Percentiles rank a stretch among this genome's conserved stretches.
These are phyloP conservation scores for Orbilia blumenaviensis DNA, from an alignment of 2,329 filamentous ascomycete species.

Conservation along the genomic window DNA sequence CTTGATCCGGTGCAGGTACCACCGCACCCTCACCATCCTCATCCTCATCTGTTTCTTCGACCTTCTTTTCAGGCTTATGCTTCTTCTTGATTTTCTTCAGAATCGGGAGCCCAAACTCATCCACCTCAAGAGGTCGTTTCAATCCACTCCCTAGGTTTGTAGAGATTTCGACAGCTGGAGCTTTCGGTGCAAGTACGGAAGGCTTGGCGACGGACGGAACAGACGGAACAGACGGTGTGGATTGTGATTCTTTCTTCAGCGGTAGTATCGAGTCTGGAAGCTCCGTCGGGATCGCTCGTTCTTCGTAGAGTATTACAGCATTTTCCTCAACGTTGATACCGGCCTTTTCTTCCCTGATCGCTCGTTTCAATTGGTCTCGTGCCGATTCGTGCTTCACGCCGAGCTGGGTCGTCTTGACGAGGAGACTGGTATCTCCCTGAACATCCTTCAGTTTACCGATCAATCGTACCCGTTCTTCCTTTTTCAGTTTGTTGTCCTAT, in stretches of 20 bases:
- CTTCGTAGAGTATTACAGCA: slow-evolving; percentile 67
- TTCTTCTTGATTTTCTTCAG: slow-evolving; percentile 81
- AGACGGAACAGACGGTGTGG: slow-evolving; percentile 25
- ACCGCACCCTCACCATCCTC: slow-evolving; percentile 55
- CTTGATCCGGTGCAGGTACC: too few relatives aligned
- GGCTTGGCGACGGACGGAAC: not conserved
- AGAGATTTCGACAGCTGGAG: not conserved
- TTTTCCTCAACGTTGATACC: slow-evolving; percentile 66
- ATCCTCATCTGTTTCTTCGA: slow-evolving; percentile 58
- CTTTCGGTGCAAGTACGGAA: not conserved
- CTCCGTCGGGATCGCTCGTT: slow-evolving; percentile 53
- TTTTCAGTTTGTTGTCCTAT: slow-evolving; percentile 86
- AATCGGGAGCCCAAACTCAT: slow-evolving; percentile 79
- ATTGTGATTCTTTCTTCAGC: slow-evolving; percentile 21
- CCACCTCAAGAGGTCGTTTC: slow-evolving; percentile 84
- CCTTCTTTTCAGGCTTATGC: slow-evolving; percentile 65
- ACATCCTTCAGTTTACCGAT: slow-evolving; percentile 81
- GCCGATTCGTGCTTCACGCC: slow-evolving; percentile 78
- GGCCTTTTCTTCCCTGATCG: slow-evolving; percentile 71
- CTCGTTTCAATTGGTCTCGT: slow-evolving; percentile 72
- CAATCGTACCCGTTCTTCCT: slow-evolving; percentile 87
- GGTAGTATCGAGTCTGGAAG: slow-evolving; percentile 37
- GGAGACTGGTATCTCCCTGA: slow-evolving; percentile 82
- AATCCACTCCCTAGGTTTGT: slow-evolving; percentile 75
- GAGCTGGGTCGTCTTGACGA: slow-evolving; percentile 79